Base-by-base conservation (phyloP, 2,329 filamentous ascomycete genomes). In the Beauveria rudraprayagi region DNA sequence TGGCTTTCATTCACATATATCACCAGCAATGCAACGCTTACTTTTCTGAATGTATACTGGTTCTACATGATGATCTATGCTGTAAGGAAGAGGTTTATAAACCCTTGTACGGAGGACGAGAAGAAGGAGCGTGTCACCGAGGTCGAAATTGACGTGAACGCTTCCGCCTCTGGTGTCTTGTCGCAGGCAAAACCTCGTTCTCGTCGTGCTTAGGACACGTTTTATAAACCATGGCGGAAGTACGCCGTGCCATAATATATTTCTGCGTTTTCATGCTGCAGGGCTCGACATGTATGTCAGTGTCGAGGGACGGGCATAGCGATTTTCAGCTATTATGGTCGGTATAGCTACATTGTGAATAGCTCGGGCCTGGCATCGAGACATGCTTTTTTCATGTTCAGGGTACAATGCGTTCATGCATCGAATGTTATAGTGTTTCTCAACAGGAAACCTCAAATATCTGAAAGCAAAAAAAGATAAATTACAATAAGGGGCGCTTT, bases 21-120 rank as follows among this genome's bases (percentile, higher is more conserved):
- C 7, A 79, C 79, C 10, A 86, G 84, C 69, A 94, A 94, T 71
- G 59, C 90, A 22, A 82, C 83, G 0, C 80, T 95, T 28, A 93
- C 92, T 69, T 79, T 82, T 14, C 77, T 95, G 57, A 95, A 95
- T 75, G 86, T 90, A 69, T 90, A 87, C 75, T 95, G 91, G 91
- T 94, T 93, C 71, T 80, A 85, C 69, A 91, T 91, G 81, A 95
- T 95, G 91, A 86, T 95, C 64, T 80, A 84, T 63, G 89, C 90
- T 9, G 84, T 94, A 14, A 80, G 86, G 63, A 92, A 90, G 77
- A 81, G 90, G 28, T 94, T 94, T 70, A 34, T 55, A 24, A 81
- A 84, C 5, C 69, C 75, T 28, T 70, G 75, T 65, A 66, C 69
- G 8, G 66, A 53, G 11, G 63, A 74, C 43, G 69, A 71, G 41